Conservation (phyloP, 768 basidiomycete species). For the Suillus clintonianus region DNA sequence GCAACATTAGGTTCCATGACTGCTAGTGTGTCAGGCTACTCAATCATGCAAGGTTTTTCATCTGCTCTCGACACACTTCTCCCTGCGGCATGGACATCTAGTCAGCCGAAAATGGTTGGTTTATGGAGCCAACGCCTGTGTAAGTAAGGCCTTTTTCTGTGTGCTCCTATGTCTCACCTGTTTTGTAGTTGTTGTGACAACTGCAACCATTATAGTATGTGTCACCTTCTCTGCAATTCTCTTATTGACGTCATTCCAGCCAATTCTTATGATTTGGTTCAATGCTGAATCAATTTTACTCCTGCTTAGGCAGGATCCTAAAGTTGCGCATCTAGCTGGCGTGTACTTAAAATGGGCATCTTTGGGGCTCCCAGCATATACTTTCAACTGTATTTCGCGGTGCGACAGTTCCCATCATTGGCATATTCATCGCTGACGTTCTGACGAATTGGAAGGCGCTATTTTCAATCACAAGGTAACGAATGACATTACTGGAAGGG, state of each 20-base stretch:
- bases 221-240: neutral
- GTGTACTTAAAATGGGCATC: slow-evolving; percentile 74
- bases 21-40: slow-evolving; percentile 53
- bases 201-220: slow-evolving; percentile 59
- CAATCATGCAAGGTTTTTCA: slow-evolving; percentile 79
- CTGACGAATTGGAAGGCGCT: slow-evolving; percentile 33
- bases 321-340: slow-evolving; percentile 77
- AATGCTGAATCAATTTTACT: slow-evolving; percentile 81
- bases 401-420: slow-evolving; percentile 9
- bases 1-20: slow-evolving; percentile 77
- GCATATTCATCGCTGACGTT: neutral
- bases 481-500: neutral
- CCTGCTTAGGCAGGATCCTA: slow-evolving; percentile 74
- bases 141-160: slow-evolving; percentile 35
- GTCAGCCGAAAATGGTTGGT: slow-evolving; percentile 81
- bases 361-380: slow-evolving; percentile 76
- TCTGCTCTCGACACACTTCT: slow-evolving; percentile 92
- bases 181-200: slow-evolving; percentile 61
- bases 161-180: neutral
- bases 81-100: slow-evolving; percentile 92
- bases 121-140: slow-evolving; percentile 91
- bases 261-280: slow-evolving; percentile 74
- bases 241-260: slow-evolving; percentile 26
- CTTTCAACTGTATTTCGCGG: slow-evolving; percentile 56
- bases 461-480: slow-evolving; percentile 73